These are phyloP conservation scores for Torulaspora indica DNA, from an alignment of 805 yeast species.

Conservation along the genomic window DNA sequence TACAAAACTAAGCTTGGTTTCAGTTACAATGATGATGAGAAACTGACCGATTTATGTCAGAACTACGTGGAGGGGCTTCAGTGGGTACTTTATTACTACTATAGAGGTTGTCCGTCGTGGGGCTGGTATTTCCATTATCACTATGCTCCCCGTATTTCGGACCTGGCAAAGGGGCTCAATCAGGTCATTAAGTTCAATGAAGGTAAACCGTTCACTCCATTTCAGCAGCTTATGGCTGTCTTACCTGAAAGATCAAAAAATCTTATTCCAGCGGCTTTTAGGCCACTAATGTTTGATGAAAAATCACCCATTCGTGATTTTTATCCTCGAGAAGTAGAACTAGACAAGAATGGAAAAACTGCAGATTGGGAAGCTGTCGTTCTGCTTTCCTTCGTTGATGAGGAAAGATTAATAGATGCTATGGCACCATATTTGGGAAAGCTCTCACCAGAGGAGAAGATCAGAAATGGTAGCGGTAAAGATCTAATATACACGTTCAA, in stretches of 20 bases:
- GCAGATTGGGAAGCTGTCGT: slow-evolving; percentile 99
- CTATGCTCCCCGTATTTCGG: slow-evolving; percentile 92
- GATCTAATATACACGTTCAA: slow-evolving; percentile 67
- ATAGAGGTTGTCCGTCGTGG: slow-evolving; percentile 91
- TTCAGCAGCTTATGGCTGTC: slow-evolving; percentile 96
- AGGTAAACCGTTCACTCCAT: slow-evolving; percentile 83
- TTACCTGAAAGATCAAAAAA: slow-evolving; percentile 85
- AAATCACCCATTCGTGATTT: slow-evolving; percentile 84
- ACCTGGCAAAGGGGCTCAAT: slow-evolving; percentile 67
- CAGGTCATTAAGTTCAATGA: slow-evolving; percentile 56
- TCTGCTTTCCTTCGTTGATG: slow-evolving; percentile 85
- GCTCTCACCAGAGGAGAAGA: slow-evolving; percentile 63
- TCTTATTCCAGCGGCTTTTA: slow-evolving; percentile 71
- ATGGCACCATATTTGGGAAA: slow-evolving; percentile 60
- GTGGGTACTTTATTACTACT: slow-evolving; percentile 92
- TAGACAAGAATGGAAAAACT: slow-evolving; percentile 91
- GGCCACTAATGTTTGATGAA: slow-evolving; percentile 80
- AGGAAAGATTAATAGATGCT: slow-evolving; percentile 63
- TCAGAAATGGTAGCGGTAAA: slow-evolving; percentile 69
- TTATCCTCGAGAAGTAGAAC: slow-evolving; percentile 81
- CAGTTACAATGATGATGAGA: slow-evolving; percentile 53
- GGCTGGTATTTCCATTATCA: slow-evolving; percentile 89
- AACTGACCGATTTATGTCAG: slow-evolving; percentile 58
- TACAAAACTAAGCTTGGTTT: slow-evolving; percentile 77
- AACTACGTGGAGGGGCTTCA: slow-evolving; percentile 92